Percentiles rank a stretch among this genome's conserved stretches.
Evolutionary conservation across 2,329 filamentous ascomycete genomes (phyloP).

Genomic region (Westerdykella ornata): DNA sequence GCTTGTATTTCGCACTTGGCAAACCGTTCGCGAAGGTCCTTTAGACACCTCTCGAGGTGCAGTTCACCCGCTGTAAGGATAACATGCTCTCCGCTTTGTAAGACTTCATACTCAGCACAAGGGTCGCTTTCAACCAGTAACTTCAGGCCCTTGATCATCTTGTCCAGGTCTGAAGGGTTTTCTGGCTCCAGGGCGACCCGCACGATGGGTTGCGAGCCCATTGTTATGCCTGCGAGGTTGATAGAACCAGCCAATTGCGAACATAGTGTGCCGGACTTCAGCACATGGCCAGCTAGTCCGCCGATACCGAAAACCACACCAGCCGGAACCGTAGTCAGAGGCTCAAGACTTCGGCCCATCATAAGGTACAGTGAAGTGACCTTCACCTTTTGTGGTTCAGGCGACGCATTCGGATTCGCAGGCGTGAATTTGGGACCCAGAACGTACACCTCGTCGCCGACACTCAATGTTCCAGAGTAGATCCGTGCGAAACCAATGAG

Average conservation of each 20-base stretch:
- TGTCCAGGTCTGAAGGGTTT: conserved; percentile 83
- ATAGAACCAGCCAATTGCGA: conserved; percentile 78
- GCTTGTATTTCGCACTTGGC: conserved; percentile 92
- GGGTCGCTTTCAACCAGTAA: conserved; percentile 91
- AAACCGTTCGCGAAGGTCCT: conserved; percentile 86
- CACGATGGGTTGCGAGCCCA: conserved; percentile 83
- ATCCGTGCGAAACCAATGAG: conserved; percentile 91
- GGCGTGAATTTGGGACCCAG: conserved; percentile 90
- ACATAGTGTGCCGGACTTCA: conserved; percentile 92
- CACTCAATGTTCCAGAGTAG: conserved; percentile 81
- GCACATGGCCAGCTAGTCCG: conserved; percentile 83
- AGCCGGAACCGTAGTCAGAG: conserved; percentile 75
- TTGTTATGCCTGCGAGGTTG: conserved; percentile 80
- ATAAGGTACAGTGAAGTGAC: conserved; percentile 87
- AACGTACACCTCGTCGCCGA: conserved; percentile 87
- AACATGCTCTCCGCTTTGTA: conserved; percentile 90
- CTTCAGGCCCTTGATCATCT: conserved; percentile 84
- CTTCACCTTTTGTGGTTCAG: conserved; percentile 72
- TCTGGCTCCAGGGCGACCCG: conserved; percentile 90
- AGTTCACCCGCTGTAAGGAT: conserved; percentile 89
- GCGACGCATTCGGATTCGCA: conserved; percentile 61
- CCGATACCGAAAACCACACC: conserved; percentile 94
- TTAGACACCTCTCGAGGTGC: conserved; percentile 87
- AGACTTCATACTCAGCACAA: conserved; percentile 90
- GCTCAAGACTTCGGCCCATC: conserved; percentile 86